phyloP scores from a whole-genome alignment of 2,329 filamentous ascomycete genomes.

The Teratosphaeria nubilosa region DNA sequence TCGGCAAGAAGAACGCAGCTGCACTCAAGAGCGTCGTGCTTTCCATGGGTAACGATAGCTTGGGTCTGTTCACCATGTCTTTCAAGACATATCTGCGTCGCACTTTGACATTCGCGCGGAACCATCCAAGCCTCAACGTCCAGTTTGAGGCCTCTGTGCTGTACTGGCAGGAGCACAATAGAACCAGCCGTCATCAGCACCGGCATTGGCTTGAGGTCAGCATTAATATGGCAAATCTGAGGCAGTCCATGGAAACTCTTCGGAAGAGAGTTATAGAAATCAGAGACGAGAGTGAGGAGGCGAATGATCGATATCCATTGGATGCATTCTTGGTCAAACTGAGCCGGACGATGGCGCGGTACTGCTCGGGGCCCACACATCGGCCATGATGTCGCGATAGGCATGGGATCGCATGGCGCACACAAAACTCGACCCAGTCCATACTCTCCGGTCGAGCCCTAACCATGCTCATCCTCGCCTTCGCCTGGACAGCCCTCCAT shows the following conservation, averaged over 20 bases:
- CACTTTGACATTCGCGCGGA: not conserved
- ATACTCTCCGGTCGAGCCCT: not conserved
- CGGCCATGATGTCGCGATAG: not conserved
- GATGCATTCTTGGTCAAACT: not conserved
- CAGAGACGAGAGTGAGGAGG: not conserved
- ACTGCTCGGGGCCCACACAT: not conserved
- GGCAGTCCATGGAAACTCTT: not conserved
- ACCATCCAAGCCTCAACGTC: not conserved
- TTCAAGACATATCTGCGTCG: not conserved
- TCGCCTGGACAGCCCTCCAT: slow-evolving; percentile 86
- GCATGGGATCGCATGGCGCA: not conserved
- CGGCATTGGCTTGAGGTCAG: not conserved
- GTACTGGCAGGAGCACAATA: not conserved
- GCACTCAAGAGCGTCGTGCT: not conserved
- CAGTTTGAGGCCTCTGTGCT: not conserved
- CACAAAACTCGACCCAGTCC: not conserved
- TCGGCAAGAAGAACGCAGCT: not conserved
- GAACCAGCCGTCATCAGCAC: not conserved
- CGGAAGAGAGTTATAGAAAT: not conserved
- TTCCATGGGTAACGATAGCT: not conserved
- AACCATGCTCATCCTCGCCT: slow-evolving; percentile 73
- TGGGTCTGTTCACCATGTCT: not conserved
- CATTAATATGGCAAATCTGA: not conserved
- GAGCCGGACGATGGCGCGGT: not conserved
- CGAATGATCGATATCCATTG: not conserved